Conservation (phyloP, 345 rosid species). For the Eucalyptus virginea region DNA sequence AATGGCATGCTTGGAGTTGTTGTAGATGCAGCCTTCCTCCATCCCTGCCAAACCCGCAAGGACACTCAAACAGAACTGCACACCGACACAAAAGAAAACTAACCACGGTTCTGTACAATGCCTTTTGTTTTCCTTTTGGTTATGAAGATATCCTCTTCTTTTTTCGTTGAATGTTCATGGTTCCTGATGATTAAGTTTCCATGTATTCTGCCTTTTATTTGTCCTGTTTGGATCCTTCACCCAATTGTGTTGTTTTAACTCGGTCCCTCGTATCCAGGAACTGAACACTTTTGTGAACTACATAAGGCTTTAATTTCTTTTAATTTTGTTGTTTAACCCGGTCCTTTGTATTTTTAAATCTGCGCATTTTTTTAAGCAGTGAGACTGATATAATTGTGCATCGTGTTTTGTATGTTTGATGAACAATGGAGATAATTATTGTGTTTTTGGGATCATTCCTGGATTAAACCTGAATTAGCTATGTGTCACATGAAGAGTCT, state of each 20-base stretch:
- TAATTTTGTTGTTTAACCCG: neutral
- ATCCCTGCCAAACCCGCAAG: neutral
- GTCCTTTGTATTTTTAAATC: neutral
- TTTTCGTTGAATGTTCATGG: neutral
- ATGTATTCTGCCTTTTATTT: neutral
- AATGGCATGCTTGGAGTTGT: neutral
- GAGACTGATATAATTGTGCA: neutral
- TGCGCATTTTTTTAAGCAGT: neutral
- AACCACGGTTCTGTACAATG: neutral
- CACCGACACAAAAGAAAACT: neutral
- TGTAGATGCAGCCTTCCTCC: neutral
- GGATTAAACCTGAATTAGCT: neutral
- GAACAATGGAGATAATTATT: neutral
- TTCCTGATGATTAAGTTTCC: neutral
- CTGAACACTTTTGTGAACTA: neutral
- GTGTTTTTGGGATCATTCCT: neutral
- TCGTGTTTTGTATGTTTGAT: neutral
- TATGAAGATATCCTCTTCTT: neutral
- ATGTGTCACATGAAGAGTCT: neutral
- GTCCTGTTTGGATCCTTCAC: neutral
- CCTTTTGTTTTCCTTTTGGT: neutral
- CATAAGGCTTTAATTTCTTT: neutral
- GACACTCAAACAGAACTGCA: neutral
- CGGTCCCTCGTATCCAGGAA: neutral
- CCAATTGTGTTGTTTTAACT: neutral